phyloP scores from a whole-genome alignment of 1,284 basidiomycete genomes.

The Marasmius fiardii region DNA sequence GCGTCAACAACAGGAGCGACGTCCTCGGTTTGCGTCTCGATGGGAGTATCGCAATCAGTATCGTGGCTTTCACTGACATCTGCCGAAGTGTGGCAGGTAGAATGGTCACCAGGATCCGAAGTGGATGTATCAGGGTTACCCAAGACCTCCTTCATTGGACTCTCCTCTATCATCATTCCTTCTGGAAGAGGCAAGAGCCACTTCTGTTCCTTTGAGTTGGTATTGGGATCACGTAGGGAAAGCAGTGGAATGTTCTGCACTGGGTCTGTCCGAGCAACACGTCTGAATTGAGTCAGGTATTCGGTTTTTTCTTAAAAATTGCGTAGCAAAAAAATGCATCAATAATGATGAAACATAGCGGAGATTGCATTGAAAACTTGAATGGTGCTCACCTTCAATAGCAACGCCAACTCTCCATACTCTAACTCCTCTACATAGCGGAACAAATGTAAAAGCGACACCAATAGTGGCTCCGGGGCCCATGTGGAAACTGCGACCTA shows the following conservation, averaged over 20 bases:
- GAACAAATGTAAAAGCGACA: constrained; percentile 80
- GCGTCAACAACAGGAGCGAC: background rate
- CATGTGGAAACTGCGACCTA: constrained; percentile 80
- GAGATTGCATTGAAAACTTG: too few relatives aligned
- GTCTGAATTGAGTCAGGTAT: constrained; percentile 70
- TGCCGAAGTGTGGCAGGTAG: background rate
- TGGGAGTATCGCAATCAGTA: background rate
- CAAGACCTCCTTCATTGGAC: background rate
- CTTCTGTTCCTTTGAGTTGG: constrained; percentile 26
- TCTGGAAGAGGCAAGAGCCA: constrained; percentile 13
- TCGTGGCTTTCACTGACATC: background rate
- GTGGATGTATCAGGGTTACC: background rate
- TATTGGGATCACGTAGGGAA: constrained; percentile 55
- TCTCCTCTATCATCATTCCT: background rate
- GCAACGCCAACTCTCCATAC: constrained; percentile 74
- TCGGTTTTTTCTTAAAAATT: constrained; percentile 66
- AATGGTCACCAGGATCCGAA: background rate
- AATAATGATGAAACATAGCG: too few relatives aligned
- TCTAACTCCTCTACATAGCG: constrained; percentile 75
- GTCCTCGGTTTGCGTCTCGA: background rate
- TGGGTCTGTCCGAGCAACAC: constrained; percentile 77
- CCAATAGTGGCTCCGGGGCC: constrained; percentile 71
- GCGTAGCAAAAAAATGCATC: constrained; percentile 3
- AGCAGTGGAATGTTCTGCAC: constrained; percentile 68
- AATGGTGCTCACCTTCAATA: constrained; percentile 69